Conservation (phyloP, 164 flowering plant species). For the Aristolochia fimbriata region DNA sequence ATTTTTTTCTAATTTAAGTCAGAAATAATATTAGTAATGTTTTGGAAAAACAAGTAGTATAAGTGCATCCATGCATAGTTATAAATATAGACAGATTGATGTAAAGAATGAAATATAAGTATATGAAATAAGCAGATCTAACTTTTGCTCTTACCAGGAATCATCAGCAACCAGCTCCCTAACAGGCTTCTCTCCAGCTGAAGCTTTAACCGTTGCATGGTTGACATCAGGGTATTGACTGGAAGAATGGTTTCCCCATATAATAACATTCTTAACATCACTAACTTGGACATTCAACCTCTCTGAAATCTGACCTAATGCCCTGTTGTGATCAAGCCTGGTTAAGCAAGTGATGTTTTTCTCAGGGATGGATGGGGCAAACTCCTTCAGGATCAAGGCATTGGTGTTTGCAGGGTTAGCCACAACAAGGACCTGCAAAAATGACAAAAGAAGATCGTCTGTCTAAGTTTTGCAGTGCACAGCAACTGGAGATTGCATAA, state of each 20-base stretch:
- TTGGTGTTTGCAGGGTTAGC: conserved; percentile 99
- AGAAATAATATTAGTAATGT: too few relatives aligned
- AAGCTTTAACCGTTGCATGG: conserved; percentile 70
- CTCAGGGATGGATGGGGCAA: conserved; percentile 49
- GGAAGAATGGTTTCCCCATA: conserved; percentile 98
- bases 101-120: neutral
- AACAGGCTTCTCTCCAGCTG: conserved; percentile 77
- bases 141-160: conserved; percentile 46
- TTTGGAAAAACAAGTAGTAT: too few relatives aligned
- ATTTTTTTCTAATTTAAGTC: neutral
- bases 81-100: neutral
- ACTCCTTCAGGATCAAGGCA: conserved; percentile 96
- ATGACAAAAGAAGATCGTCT: neutral
- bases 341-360: conserved; percentile 90
- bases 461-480: too few relatives aligned
- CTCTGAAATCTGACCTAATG: conserved; percentile 95
- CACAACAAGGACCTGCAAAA: conserved; percentile 82
- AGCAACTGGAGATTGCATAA: too few relatives aligned
- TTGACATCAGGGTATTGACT: conserved; percentile 55
- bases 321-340: conserved; percentile 96
- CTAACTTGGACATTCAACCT: conserved; percentile 76
- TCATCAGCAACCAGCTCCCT: conserved; percentile 81
- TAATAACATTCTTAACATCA: conserved; percentile 92
- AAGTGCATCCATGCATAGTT: neutral
- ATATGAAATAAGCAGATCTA: neutral